Evolutionary conservation across 78 protist genomes (phyloP), one percentile per base, ranked within the genome.

Genomic region (Dictyostelium purpureum): DNA sequence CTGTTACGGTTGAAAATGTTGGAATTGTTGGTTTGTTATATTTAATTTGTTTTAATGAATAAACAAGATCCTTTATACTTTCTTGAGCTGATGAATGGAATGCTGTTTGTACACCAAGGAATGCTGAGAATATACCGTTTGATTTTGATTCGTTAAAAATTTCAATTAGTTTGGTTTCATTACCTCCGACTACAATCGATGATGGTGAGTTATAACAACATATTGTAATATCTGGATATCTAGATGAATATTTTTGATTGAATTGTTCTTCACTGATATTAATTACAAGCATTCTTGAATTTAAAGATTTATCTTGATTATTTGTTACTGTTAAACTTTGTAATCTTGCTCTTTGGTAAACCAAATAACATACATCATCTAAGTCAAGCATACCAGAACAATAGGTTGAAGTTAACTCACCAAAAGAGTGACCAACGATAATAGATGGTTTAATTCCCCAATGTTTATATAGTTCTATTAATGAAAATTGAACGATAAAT

Each of bases 381-480:
- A 70, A 70, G 38, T 51, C 11, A 28, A 70, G 10, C 24, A 70
- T 70, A 43, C 77, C 77, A 28, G 77, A 70, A 70, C 33, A 70
- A 19, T 43, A 70, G 1, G 33, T 0, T 70, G 77, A 10, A 21
- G 77, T 38, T 21, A 70, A 21, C n/a, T 70, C 77, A 43, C 77
- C 77, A 40, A 70, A 87, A 65, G 76, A 21, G 42, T 89, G 94
- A 21, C 94, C 94, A 38, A 65, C 6, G 16, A 89, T 83, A 74
- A 74, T 70, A 0, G 61, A 47, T 28, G 94, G 94, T 18, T 37
- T 40, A 26, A 89, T 33, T 11, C 87, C 77, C 77, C 83, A 74
- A 42, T 40, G 35, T 49, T 52, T 63, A 40, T 54, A 89, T 2
- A 89, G 21, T 33, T 63, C 54, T n/a, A 45, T 59, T 70, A 89